Conservation (phyloP, 345 rosid species). For the Hibiscus syriacus region DNA sequence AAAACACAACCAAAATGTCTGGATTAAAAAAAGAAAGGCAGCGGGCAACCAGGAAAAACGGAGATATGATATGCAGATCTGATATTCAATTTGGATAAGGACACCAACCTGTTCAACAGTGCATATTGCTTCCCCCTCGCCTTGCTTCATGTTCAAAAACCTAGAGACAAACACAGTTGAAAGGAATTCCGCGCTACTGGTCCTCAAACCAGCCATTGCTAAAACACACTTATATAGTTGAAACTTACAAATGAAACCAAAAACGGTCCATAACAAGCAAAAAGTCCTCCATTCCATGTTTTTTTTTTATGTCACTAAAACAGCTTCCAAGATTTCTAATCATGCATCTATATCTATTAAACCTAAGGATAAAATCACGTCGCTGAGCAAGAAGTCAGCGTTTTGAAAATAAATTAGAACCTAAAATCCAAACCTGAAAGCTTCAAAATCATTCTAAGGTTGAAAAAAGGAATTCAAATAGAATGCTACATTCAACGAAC, state of each 20-base stretch:
- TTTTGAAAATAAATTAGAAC: too few relatives aligned
- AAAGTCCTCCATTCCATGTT: neutral
- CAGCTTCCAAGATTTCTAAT: too few relatives aligned
- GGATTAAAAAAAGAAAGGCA: neutral
- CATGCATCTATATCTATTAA: too few relatives aligned
- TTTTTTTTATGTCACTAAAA: too few relatives aligned
- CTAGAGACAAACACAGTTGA: slow-evolving; percentile 14
- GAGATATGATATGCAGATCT: too few relatives aligned
- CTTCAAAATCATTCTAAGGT: neutral
- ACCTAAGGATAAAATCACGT: too few relatives aligned
- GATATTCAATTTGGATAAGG: slow-evolving; percentile 5
- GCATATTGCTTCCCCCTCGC: slow-evolving; percentile 24
- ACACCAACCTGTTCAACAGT: slow-evolving; percentile 34
- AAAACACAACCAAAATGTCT: neutral
- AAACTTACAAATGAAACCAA: neutral
- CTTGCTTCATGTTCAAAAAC: slow-evolving; percentile 23
- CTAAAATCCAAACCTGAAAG: neutral
- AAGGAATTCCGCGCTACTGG: neutral
- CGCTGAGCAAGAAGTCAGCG: too few relatives aligned
- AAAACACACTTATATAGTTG: neutral
- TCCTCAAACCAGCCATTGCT: neutral
- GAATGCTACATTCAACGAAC: neutral
- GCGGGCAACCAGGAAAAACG: too few relatives aligned
- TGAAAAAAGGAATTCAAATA: neutral
- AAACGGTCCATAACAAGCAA: neutral